Evolutionary conservation across 2,329 filamentous ascomycete genomes (phyloP).

Genomic region (Cladosporium sp.): DNA sequence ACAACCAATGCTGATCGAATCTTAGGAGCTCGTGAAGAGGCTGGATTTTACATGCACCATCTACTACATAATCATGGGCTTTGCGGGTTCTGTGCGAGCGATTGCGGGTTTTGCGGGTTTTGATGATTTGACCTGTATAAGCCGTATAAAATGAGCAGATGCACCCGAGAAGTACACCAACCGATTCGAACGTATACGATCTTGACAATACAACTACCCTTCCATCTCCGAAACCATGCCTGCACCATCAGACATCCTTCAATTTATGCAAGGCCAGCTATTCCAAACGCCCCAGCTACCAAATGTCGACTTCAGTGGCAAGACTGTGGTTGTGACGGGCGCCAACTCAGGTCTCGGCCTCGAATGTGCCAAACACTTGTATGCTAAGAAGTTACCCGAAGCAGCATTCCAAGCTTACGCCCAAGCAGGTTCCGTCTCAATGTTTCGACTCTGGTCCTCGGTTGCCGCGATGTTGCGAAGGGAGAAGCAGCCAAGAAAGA

Average conservation of each 20-base stretch:
- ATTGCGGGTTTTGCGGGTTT: not conserved
- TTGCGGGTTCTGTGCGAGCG: not conserved
- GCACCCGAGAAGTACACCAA: no score
- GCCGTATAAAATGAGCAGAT: not conserved
- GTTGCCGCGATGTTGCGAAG: conserved; percentile 38
- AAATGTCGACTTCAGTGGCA: not conserved
- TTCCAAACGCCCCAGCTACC: conserved; percentile 15
- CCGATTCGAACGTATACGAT: no score
- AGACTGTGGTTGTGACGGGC: conserved; percentile 42
- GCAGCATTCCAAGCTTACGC: not conserved
- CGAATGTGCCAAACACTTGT: conserved; percentile 38
- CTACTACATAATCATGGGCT: not conserved
- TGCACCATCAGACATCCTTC: conserved; percentile 15
- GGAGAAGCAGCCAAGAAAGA: conserved; percentile 38
- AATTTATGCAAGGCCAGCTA: conserved; percentile 16
- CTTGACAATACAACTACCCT: no score
- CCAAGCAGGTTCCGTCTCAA: conserved; percentile 27
- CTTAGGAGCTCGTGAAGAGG: no score
- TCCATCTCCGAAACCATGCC: conserved; percentile 8
- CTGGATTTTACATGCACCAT: no score
- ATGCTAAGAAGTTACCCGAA: conserved; percentile 15
- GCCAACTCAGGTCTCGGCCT: conserved; percentile 42
- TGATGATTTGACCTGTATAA: not conserved
- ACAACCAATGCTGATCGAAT: no score
- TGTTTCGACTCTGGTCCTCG: conserved; percentile 37